phyloP scores from a whole-genome alignment of 768 basidiomycete genomes.

The Calocybe cyanea region DNA sequence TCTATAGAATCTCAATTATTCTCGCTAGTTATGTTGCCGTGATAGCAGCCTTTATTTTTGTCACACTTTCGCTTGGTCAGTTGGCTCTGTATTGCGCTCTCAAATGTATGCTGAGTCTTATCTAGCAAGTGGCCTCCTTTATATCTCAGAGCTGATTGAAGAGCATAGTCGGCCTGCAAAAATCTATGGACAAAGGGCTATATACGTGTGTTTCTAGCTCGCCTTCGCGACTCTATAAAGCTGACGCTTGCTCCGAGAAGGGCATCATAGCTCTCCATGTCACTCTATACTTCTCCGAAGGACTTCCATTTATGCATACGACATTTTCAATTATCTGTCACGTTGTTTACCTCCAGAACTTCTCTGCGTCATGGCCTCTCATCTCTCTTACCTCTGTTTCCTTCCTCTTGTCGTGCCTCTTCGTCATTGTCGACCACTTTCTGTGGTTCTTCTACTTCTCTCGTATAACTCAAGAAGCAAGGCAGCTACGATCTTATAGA shows the following conservation, averaged over 20 bases:
- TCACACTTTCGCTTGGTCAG: constrained; percentile 88
- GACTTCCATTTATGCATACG: constrained; percentile 71
- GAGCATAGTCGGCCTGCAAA: constrained; percentile 87
- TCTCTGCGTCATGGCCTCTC: constrained; percentile 84
- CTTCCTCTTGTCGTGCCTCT: constrained; percentile 80
- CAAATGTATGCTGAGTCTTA: constrained; percentile 1
- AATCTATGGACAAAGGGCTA: constrained; percentile 74
- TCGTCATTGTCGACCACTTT: constrained; percentile 91
- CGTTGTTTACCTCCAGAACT: constrained; percentile 88
- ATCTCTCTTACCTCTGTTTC: constrained; percentile 84
- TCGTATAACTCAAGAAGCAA: constrained; percentile 58
- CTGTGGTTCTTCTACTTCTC: constrained; percentile 97
- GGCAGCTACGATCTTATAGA: constrained; percentile 49
- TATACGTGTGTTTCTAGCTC: constrained; percentile 60
- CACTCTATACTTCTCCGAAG: constrained; percentile 74
- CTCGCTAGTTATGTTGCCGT: constrained; percentile 66
- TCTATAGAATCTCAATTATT: constrained; percentile 2
- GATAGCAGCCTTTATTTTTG: constrained; percentile 77
- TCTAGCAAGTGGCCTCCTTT: constrained; percentile 87
- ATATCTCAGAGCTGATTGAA: constrained; percentile 93
- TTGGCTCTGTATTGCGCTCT: background rate
- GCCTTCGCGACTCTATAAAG: background rate
- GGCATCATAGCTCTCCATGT: constrained; percentile 74
- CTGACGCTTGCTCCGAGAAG: constrained; percentile 36
- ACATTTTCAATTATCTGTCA: constrained; percentile 83